Base-by-base conservation (phyloP, 2,329 filamentous ascomycete species). In the Tolypocladium album region DNA sequence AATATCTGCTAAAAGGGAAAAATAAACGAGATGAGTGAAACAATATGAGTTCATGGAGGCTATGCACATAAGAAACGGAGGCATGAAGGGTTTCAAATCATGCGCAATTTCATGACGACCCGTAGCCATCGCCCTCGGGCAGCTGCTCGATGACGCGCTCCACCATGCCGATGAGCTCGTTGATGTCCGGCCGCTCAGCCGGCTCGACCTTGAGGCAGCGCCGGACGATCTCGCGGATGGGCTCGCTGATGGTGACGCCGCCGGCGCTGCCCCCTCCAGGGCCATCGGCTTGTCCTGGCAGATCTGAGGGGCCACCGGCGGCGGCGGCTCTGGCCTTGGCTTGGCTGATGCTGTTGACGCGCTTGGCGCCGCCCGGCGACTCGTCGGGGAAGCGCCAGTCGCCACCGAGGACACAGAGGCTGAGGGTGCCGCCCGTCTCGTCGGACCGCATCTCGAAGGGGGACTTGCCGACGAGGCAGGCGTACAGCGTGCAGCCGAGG, bases 341-440 rank as follows among this genome's bases (percentile, higher is more conserved):
- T 65, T 67, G 70, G 66, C 66, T 71, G 60, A 75, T 75, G 63
- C 67, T 75, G 62, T 76, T 78, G 62, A 76, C 78, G 58, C 75
- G 75, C 68, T 76, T 78, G 60, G 75, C 72, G 45, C 83, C 83
- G 52, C 80, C 80, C 4, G 83, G 82, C 0, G 87, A 87, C 71
- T 97, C 92, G 67, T 96, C 92, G 0, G 94, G 94, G 74, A 97
- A 99, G 58, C 92, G 83, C 93, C 94, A 99, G 75, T 97, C 93
- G 45, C 93, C 94, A 62, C 92, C 90, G 20, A 96, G 78, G 22
- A 97, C 90, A 72, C 93, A 97, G 66, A 97, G 89, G 66, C 89
- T 95, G 64, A 99, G 78, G 65, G 89, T 94, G 53, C 94, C 94
- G 64, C 94, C 94, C 0, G 94, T 97, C 78, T 99, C 93, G 73